Base-by-base conservation (phyloP, 306 rosid species). In the Cicer yamashitae region DNA sequence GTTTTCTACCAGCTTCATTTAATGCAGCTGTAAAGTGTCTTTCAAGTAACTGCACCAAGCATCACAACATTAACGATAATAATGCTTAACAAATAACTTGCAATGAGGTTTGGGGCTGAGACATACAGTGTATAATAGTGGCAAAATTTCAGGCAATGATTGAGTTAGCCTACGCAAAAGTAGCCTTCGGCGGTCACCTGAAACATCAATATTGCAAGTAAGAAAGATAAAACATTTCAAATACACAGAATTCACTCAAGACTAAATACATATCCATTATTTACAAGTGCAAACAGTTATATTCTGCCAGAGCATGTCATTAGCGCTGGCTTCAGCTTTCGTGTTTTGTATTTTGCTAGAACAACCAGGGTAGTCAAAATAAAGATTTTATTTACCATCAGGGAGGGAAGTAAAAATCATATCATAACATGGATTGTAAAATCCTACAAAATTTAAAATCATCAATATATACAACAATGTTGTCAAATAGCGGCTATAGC, bases 101-200 rank as follows among this genome's bases (percentile, higher is more conserved):
- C 25, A 71, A 44, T 47, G 48, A 82, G 78, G 71, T 82, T 71
- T 47, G 66, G 73, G 73, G 64, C 14, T 54, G 80, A 67, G 73
- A 73, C 78, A 11, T 90, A 94, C 99, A 13, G 78, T 88, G 82
- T 89, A 94, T 67, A 92, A 79, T 53, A 94, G 87, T 30, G 96
- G 96, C 70, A 94, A 89, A 88, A 92, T 89, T 81, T 94, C 96
- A 65, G 97, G 86, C 84, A 94, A 82, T 7, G 99, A 89, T 83
- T 86, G 80, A 70, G 98, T 90, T 74, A 94, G 84, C 67, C 96
- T 97, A 47, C 97, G 96, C 85, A 94, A 77, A 77, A 94, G 93
- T 75, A 85, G 85, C 83, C 99, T 90, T 54, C 97, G 90, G 45
- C 93, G 88, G 41, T 92, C 97, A 82, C 92, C 98, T 94, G 88